phyloP scores from a whole-genome alignment of 1,284 basidiomycete species.

The Cutaneotrichosporon dermatis region DNA sequence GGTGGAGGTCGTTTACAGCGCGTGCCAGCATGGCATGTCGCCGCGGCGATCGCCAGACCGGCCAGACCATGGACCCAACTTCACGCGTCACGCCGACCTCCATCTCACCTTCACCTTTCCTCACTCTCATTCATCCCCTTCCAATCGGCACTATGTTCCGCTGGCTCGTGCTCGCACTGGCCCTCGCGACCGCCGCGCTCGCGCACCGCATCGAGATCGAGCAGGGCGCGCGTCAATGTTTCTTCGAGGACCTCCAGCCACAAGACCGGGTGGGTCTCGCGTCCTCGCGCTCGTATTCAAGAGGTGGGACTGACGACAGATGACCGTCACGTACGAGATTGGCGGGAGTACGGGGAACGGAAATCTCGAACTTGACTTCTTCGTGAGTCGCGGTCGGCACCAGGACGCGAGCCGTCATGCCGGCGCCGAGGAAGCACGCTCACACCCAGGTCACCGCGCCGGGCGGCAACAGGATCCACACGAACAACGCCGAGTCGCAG shows the following conservation, averaged over 20 bases:
- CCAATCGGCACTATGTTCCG: constrained; percentile 9
- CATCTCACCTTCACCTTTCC: background rate
- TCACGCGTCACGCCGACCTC: background rate
- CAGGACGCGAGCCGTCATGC: background rate
- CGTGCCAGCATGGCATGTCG: too few species aligned
- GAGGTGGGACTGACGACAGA: constrained; percentile 55
- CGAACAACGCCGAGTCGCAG: constrained; percentile 80
- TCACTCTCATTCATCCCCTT: background rate
- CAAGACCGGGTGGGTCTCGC: constrained; percentile 72
- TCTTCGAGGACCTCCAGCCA: constrained; percentile 92
- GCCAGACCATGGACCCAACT: too few species aligned
- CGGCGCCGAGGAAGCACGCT: background rate
- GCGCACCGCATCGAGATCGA: constrained; percentile 56
- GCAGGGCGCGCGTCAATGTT: constrained; percentile 87
- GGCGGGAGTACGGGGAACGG: constrained; percentile 70
- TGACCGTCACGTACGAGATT: constrained; percentile 99
- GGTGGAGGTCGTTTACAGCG: too few species aligned
- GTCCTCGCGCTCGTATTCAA: background rate
- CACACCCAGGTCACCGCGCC: constrained; percentile 69
- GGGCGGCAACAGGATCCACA: constrained; percentile 61
- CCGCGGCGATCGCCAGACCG: too few species aligned
- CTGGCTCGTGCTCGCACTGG: constrained; percentile 18
- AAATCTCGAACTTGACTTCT: constrained; percentile 94
- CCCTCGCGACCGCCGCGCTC: constrained; percentile 32
- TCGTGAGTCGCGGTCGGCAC: constrained; percentile 55